phyloP scores from a whole-genome alignment of 2,329 filamentous ascomycete genomes.

The Remersonia thermophila region DNA sequence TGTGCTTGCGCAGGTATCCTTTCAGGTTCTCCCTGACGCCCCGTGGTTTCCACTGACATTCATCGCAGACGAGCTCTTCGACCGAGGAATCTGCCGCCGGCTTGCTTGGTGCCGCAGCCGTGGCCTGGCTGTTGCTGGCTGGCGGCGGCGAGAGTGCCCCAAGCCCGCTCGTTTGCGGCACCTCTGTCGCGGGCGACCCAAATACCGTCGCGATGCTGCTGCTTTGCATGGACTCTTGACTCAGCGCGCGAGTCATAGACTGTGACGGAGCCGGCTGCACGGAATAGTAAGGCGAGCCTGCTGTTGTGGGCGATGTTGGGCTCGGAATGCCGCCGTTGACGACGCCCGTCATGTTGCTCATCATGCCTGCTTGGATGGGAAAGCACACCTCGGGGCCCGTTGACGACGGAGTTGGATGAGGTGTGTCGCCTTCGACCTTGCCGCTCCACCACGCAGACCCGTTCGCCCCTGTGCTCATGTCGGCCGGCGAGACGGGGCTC shows the following conservation, averaged over 20 bases:
- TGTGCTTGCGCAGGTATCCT: conserved; percentile 23
- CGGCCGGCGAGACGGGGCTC: conserved; percentile 6
- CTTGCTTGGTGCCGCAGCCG: conserved; percentile 1
- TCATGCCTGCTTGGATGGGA: conserved; percentile 8
- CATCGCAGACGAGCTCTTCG: conserved; percentile 19
- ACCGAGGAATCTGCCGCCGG: conserved; percentile 8
- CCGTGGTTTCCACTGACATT: conserved; percentile 21
- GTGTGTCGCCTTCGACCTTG: conserved; percentile 8
- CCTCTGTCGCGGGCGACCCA: conserved; percentile 7
- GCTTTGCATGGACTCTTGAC: conserved; percentile 14
- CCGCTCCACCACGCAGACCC: conserved; percentile 12
- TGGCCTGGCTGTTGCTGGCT: conserved; percentile 8
- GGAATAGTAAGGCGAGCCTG: conserved; percentile 10
- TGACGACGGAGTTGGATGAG: conserved; percentile 7
- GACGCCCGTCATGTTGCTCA: conserved; percentile 2
- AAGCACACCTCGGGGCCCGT: conserved; percentile 6
- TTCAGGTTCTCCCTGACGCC: conserved; percentile 20
- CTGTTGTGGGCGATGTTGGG: conserved; percentile 10
- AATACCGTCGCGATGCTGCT: conserved; percentile 7
- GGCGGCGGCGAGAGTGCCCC: conserved; percentile 9
- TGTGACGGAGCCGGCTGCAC: conserved; percentile 5
- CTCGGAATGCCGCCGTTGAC: conserved; percentile 6
- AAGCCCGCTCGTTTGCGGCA: background rate
- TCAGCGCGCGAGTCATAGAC: conserved; percentile 12
- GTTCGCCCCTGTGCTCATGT: conserved; percentile 4